These are phyloP conservation scores for Fusarium sp. DNA, from an alignment of 2,329 filamentous ascomycete genomes.

Conservation along the genomic window DNA sequence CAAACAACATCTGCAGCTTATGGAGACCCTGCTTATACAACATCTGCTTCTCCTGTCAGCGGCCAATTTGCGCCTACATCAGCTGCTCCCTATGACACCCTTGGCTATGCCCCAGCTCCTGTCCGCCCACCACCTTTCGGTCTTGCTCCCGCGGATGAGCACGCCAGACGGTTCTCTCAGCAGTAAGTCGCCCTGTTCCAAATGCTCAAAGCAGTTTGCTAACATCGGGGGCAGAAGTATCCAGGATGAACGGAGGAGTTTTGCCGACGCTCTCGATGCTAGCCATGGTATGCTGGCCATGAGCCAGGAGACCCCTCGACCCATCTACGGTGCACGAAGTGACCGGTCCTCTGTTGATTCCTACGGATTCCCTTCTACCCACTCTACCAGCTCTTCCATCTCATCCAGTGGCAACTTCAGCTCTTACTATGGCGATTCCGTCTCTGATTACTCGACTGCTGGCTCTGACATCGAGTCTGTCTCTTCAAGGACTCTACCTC, in stretches of 20 bases:
- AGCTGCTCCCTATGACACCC: constrained; percentile 76
- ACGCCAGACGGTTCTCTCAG: constrained; percentile 79
- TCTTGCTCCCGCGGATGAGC: constrained; percentile 67
- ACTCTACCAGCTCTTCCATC: constrained; percentile 89
- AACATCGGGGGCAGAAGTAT: constrained; percentile 38
- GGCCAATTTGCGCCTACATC: constrained; percentile 71
- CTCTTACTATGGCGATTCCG: constrained; percentile 85
- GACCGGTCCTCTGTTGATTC: constrained; percentile 82
- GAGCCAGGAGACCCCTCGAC: constrained; percentile 92
- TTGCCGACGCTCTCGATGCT: constrained; percentile 90
- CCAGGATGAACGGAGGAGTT: constrained; percentile 71
- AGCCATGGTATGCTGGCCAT: constrained; percentile 95
- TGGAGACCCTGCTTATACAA: constrained; percentile 75
- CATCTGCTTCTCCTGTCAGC: constrained; percentile 73
- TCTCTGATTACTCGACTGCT: constrained; percentile 92
- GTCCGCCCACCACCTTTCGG: constrained; percentile 66
- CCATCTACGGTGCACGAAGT: constrained; percentile 80
- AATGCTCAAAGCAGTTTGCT: constrained; percentile 1
- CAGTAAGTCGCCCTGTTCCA: constrained; percentile 71
- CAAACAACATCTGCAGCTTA: constrained; percentile 72
- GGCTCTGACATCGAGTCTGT: constrained; percentile 87
- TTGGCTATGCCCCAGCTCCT: constrained; percentile 78
- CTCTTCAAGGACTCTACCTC: constrained; percentile 83
- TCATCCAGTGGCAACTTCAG: constrained; percentile 85
- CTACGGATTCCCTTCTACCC: constrained; percentile 88